A percentile compares a stretch with the other conserved stretches of the same genome.
phyloP scores from a whole-genome alignment of 1,284 basidiomycete genomes.

The Chalciporus sp. region DNA sequence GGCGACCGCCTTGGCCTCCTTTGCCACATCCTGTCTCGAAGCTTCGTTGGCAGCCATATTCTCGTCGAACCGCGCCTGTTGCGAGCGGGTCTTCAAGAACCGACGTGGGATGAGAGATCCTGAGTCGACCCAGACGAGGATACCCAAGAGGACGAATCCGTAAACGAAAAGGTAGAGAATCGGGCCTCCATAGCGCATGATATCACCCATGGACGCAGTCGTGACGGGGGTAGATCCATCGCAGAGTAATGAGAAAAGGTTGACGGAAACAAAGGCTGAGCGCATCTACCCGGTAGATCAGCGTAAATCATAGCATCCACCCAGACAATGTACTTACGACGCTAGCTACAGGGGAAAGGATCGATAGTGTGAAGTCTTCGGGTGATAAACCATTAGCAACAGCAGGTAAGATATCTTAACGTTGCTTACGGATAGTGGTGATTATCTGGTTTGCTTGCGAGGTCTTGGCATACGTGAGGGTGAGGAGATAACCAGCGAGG shows the following conservation, averaged over 20 bases:
- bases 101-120: conserved; percentile 48
- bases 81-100: conserved; percentile 21
- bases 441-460: conserved; percentile 56
- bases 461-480: conserved; percentile 69
- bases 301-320: background rate
- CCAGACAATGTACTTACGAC: conserved; percentile 48
- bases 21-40: conserved; percentile 49
- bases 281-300: conserved; percentile 43
- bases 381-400: background rate
- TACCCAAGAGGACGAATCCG: conserved; percentile 50
- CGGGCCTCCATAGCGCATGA: conserved; percentile 72
- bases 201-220: conserved; percentile 48
- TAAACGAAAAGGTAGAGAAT: conserved; percentile 73
- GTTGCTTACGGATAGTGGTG: conserved; percentile 55
- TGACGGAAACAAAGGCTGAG: conserved; percentile 72
- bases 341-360: conserved; percentile 70
- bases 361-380: conserved; percentile 64
- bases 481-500: conserved; percentile 65
- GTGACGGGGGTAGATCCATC: conserved; percentile 55
- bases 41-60: conserved; percentile 15
- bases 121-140: conserved; percentile 66
- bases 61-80: conserved; percentile 8
- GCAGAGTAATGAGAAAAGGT: conserved; percentile 78
- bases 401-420: background rate
- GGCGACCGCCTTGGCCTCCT: conserved; percentile 53